Percentiles rank a stretch among this genome's conserved stretches.
Conservation (phyloP, 129 eudicot genomes). For the Artemisia annua region DNA sequence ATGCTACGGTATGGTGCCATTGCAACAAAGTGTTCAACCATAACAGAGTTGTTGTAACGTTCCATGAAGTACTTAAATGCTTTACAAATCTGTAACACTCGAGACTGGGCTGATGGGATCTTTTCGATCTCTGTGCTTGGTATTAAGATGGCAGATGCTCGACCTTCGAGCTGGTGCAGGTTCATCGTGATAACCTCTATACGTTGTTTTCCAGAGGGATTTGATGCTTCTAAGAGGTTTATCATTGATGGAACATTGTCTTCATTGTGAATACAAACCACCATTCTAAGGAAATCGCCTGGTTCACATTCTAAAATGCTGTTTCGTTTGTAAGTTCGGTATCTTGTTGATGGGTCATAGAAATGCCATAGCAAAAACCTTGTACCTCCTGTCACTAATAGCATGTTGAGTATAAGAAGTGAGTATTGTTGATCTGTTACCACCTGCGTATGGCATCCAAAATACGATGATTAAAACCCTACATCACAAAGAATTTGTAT, state of each 20-base stretch:
- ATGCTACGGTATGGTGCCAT: slow-evolving; percentile 56
- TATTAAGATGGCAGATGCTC: slow-evolving; percentile 48
- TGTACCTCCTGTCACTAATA: slow-evolving; percentile 53
- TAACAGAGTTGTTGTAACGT: slow-evolving; percentile 25
- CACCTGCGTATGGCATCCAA: slow-evolving; percentile 33
- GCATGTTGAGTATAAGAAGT: slow-evolving; percentile 49
- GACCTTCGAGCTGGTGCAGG: slow-evolving; percentile 49
- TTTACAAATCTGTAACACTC: slow-evolving; percentile 29
- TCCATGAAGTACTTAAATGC: slow-evolving; percentile 44
- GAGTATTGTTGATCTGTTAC: slow-evolving; percentile 47
- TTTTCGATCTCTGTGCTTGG: slow-evolving; percentile 22
- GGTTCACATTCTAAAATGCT: slow-evolving; percentile 44
- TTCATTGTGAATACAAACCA: slow-evolving; percentile 59
- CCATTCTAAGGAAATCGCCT: slow-evolving; percentile 39
- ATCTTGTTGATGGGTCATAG: slow-evolving; percentile 59
- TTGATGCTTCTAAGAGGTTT: slow-evolving; percentile 47
- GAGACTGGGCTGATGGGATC: slow-evolving; percentile 18
- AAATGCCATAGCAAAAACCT: slow-evolving; percentile 39
- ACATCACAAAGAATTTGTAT: background rate
- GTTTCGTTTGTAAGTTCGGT: slow-evolving; percentile 24
- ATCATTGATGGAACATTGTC: slow-evolving; percentile 49
- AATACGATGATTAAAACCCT: background rate
- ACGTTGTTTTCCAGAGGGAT: slow-evolving; percentile 29
- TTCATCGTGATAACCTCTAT: slow-evolving; percentile 41
- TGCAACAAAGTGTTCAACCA: slow-evolving; percentile 46